These are phyloP conservation scores for Silene uniflora DNA, from an alignment of 148 eudicot genomes.

Conservation along the genomic window DNA sequence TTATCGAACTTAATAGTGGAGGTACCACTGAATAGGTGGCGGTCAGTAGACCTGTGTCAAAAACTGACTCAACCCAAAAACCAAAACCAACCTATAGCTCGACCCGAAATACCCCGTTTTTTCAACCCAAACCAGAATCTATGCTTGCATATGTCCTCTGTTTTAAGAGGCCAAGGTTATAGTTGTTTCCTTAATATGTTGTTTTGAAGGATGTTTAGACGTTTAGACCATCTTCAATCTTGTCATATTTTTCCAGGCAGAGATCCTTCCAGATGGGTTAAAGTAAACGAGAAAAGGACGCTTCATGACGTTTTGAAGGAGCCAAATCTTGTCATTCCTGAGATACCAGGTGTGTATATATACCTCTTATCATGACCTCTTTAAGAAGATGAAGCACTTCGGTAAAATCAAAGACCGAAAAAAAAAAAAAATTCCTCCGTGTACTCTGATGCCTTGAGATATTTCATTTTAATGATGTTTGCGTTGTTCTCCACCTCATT, in stretches of 20 bases:
- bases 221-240: background rate
- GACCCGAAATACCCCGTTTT: no score
- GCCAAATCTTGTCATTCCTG: constrained; percentile 58
- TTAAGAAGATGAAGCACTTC: background rate
- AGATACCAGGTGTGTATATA: constrained; percentile 68
- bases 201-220: background rate
- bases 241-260: constrained; percentile 35
- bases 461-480: background rate
- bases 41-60: no score
- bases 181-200: background rate
- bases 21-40: no score
- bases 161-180: background rate
- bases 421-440: background rate
- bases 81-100: no score
- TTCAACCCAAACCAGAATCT: no score
- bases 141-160: background rate
- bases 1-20: no score
- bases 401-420: background rate
- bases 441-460: background rate
- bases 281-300: constrained; percentile 67
- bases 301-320: constrained; percentile 65
- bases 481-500: background rate
- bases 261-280: constrained; percentile 57
- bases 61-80: no score
- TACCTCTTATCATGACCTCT: background rate